These are phyloP conservation scores for Curvularia verruculosa DNA, from an alignment of 2,329 filamentous ascomycete species.

Conservation along the genomic window DNA sequence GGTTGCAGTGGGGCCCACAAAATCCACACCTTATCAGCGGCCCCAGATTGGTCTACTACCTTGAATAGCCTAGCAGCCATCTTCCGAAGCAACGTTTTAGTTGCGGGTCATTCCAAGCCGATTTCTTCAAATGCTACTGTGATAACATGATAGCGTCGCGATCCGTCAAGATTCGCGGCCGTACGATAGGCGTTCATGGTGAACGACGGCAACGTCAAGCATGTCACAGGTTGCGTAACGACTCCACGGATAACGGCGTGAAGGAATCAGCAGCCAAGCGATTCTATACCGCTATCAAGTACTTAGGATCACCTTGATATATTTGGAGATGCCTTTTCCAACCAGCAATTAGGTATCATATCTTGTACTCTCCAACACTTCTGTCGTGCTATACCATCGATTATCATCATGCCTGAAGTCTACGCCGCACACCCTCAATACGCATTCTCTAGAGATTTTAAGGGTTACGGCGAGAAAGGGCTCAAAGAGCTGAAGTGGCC, in stretches of 20 bases:
- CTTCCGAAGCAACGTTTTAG: constrained; percentile 3
- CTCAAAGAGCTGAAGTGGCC: constrained; percentile 46
- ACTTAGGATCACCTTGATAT: background rate
- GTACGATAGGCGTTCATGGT: background rate
- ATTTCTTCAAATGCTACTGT: constrained; percentile 1
- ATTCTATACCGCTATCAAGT: background rate
- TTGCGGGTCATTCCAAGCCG: constrained; percentile 12
- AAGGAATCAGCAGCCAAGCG: background rate
- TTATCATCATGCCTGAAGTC: constrained; percentile 31
- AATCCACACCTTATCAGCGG: constrained; percentile 13
- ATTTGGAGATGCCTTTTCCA: background rate
- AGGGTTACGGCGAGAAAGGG: constrained; percentile 53
- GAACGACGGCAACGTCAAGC: background rate
- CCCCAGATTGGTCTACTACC: constrained; percentile 9
- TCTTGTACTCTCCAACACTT: background rate
- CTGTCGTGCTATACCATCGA: background rate
- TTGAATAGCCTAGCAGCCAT: background rate
- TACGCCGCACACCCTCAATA: constrained; percentile 35
- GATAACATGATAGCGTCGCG: constrained; percentile 10
- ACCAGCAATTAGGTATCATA: background rate
- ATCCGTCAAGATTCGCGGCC: background rate
- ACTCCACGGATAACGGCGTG: constrained; percentile 1
- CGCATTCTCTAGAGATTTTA: constrained; percentile 47
- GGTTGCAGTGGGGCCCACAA: constrained; percentile 5
- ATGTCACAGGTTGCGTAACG: constrained; percentile 5